Evolutionary conservation across 306 rosid genomes (phyloP).

Genomic region (Pueraria montana): DNA sequence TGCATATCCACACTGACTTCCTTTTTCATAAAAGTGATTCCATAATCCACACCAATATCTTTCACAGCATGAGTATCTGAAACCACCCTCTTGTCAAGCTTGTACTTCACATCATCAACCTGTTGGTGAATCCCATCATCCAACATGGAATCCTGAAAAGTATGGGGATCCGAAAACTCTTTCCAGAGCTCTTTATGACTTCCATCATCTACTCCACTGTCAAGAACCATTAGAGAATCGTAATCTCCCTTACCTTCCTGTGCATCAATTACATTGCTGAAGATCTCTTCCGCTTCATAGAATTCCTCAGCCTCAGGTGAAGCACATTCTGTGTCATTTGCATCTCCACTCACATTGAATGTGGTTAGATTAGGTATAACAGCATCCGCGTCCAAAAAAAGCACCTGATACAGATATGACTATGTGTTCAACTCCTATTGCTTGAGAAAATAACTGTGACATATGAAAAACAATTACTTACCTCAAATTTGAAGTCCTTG

Average conservation of each 20-base stretch:
- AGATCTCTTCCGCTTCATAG: slow-evolving; percentile 96
- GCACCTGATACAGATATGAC: slow-evolving; percentile 85
- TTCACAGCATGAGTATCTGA: slow-evolving; percentile 70
- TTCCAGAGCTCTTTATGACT: slow-evolving; percentile 68
- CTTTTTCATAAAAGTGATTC: slow-evolving; percentile 58
- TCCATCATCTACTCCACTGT: slow-evolving; percentile 53
- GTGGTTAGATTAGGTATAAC: slow-evolving; percentile 79
- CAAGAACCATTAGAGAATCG: slow-evolving; percentile 58
- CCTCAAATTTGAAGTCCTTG: slow-evolving; percentile 93
- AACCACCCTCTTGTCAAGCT: slow-evolving; percentile 62
- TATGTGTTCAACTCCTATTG: slow-evolving; percentile 66
- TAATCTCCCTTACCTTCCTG: slow-evolving; percentile 73
- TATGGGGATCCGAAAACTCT: slow-evolving; percentile 79
- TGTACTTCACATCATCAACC: slow-evolving; percentile 80
- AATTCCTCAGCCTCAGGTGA: slow-evolving; percentile 99
- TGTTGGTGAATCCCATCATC: slow-evolving; percentile 68
- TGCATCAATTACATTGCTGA: slow-evolving; percentile 76
- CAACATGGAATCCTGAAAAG: slow-evolving; percentile 74
- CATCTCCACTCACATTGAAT: slow-evolving; percentile 68
- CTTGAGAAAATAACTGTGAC: slow-evolving; percentile 43
- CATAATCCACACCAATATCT: slow-evolving; percentile 87
- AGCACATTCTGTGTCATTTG: slow-evolving; percentile 73
- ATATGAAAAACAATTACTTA: slow-evolving; percentile 58
- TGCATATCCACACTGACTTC: slow-evolving; percentile 59
- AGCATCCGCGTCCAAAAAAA: slow-evolving; percentile 93